These are phyloP conservation scores for Pholiota conissans DNA, from an alignment of 768 basidiomycete species.

Conservation along the genomic window DNA sequence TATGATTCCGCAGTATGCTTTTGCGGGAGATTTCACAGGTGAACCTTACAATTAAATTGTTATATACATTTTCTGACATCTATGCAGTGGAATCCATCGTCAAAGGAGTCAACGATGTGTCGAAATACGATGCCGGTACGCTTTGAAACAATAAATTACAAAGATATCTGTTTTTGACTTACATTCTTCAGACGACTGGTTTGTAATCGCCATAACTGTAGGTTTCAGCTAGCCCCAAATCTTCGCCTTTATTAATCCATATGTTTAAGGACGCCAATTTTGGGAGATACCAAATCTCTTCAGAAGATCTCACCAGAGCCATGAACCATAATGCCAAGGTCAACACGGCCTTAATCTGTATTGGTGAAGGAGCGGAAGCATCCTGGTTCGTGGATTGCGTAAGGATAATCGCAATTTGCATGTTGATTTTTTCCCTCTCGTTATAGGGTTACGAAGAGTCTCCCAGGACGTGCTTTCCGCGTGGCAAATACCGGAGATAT, in stretches of 20 bases:
- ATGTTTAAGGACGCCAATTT: constrained; percentile 63
- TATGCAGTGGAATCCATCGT: constrained; percentile 60
- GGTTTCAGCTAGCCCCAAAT: not conserved
- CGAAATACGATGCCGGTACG: constrained; percentile 60
- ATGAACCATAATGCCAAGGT: constrained; percentile 67
- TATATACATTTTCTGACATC: not conserved
- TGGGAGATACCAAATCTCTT: constrained; percentile 58
- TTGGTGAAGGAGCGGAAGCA: constrained; percentile 68
- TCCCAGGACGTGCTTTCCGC: constrained; percentile 60
- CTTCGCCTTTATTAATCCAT: not conserved
- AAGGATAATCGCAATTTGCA: not conserved
- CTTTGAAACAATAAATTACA: not conserved
- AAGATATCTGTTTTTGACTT: not conserved
- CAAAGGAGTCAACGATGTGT: constrained; percentile 61
- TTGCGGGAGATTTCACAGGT: constrained; percentile 69
- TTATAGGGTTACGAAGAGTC: constrained; percentile 57
- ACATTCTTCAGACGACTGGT: constrained; percentile 56
- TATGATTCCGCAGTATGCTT: constrained; percentile 67
- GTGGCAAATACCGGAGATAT: constrained; percentile 65
- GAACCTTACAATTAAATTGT: not conserved
- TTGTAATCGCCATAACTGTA: constrained; percentile 67
- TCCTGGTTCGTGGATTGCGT: constrained; percentile 48
- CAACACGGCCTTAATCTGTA: constrained; percentile 65
- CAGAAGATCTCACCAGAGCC: constrained; percentile 53
- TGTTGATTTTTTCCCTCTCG: not conserved